Percentiles rank a stretch among this genome's conserved stretches.
phyloP scores from a whole-genome alignment of 2,329 filamentous ascomycete species.

The Aureobasidium sp. region DNA sequence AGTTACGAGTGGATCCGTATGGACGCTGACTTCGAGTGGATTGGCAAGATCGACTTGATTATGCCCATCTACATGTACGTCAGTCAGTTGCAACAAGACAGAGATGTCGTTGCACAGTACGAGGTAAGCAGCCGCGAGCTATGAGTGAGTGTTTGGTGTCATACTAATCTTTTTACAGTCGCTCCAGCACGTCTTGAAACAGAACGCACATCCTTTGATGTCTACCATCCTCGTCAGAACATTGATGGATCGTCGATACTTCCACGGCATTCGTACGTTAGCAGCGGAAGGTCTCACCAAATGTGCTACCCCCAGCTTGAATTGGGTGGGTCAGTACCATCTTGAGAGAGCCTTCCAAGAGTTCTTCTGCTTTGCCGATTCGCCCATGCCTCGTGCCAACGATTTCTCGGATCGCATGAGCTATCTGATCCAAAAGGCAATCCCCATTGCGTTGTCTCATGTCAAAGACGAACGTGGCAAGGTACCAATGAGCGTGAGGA shows the following conservation, averaged over 20 bases:
- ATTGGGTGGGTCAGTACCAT: slow-evolving; percentile 75
- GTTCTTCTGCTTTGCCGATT: slow-evolving; percentile 75
- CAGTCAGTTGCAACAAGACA: slow-evolving; percentile 92
- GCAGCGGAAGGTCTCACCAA: slow-evolving; percentile 70
- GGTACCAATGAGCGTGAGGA: slow-evolving; percentile 69
- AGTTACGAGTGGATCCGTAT: slow-evolving; percentile 98
- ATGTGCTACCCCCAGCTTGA: slow-evolving; percentile 61
- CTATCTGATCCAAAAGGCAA: slow-evolving; percentile 77
- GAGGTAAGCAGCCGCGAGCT: slow-evolving; percentile 36
- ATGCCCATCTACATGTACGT: slow-evolving; percentile 97
- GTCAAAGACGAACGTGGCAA: slow-evolving; percentile 67
- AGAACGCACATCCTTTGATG: slow-evolving; percentile 66
- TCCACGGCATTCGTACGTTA: slow-evolving; percentile 81
- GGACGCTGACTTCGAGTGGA: slow-evolving; percentile 98
- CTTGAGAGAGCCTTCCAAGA: slow-evolving; percentile 79
- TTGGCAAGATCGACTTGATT: slow-evolving; percentile 70
- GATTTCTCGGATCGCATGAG: slow-evolving; percentile 81
- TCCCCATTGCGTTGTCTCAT: slow-evolving; percentile 69
- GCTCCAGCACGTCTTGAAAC: slow-evolving; percentile 62
- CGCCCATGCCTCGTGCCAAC: slow-evolving; percentile 74
- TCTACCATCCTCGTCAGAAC: slow-evolving; percentile 86
- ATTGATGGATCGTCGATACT: slow-evolving; percentile 84
- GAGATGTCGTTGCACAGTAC: slow-evolving; percentile 84
- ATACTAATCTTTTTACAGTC: slow-evolving; percentile 36
- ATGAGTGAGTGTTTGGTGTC: neutral